Base-by-base conservation (phyloP, 2,329 filamentous ascomycete species). In the Exophiala lecanii-corni region DNA sequence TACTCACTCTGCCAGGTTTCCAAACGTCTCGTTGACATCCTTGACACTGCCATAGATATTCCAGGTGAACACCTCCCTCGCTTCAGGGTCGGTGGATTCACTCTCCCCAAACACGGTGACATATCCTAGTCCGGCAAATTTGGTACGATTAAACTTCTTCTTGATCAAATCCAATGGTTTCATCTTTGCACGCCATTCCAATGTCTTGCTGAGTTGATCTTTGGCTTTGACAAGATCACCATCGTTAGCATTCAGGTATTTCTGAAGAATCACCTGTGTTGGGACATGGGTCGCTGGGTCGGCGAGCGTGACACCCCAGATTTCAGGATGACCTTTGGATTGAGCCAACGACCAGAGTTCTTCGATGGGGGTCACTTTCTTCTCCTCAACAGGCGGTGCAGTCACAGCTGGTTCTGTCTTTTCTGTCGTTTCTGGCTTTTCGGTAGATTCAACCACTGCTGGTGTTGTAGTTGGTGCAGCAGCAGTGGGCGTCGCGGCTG, bases 1-100 rank as follows among this genome's bases (percentile, higher is more conserved):
- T 18, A 73, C 83, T 63, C 69, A 94, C 87, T 85, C 84, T 18
- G 89, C 74, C 4, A 89, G 69, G 58, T 92, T 76, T 3, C 85
- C 86, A 70, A 96, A 96, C 0, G 88, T 94, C 45, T 74, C 72
- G 53, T 85, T 78, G 49, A 88, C 80, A 56, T 87, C 78, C 74
- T 92, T 92, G 50, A 89, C 86, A 26, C 80, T 79, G 10, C 89
- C 89, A 61, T 97, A 96, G 59, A 96, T 82, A 64, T 96, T 96
- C 84, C 89, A 96, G 2, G 86, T 92, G 36, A 89, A 82, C 43
- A 95, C 64, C 36, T 74, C 74, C 1, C 73, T 72, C 25, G 73
- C 72, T 30, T 70, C 70, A 41, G 50, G 42, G 17, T 73, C 67
- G 9, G 37, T 20, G 9, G 31, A 20, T 16, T 46, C 48, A 5